Evolutionary conservation across 495 filamentous ascomycete species (phyloP), one percentile per base, ranked within the genome.

Genomic region (Pseudomonodictys pantanalensis): DNA sequence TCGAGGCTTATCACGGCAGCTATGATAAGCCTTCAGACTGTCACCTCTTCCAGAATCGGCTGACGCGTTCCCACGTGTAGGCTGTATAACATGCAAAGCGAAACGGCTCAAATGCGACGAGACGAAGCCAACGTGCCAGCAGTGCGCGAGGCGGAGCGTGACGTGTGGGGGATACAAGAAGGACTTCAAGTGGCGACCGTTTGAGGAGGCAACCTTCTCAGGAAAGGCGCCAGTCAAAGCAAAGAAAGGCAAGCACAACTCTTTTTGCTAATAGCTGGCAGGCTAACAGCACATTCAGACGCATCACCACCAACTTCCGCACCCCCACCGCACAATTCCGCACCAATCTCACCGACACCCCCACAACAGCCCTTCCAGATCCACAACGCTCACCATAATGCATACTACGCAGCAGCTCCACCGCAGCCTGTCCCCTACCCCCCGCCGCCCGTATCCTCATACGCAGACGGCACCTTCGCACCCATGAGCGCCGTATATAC

Each of bases 91-190:
- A 49, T 91, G 88, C 76, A 91, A 90, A 72, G 80, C 83, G 47
- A 90, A 90, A 69, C 78, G 88, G 56, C 72, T 90, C 53, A 91
- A 91, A 71, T 91, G 88, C 73, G 88, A 89, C 67, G 88, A 91
- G 69, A 82, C 79, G 30, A 88, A 91, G 60, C 88, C 88, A 7
- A 78, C 78, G 24, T 91, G 88, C 62, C 77, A 83, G 32, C 87
- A 90, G 74, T 90, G 88, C 67, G 75, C 82, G 33, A 82, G 83
- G 54, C 81, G 88, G 32, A 83, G 80, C 49, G 86, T 89, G 12
- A 69, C 73, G 18, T 91, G 88, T 69, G 87, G 87, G 32, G 88
- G 87, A 18, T 91, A 90, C 69, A 88, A 84, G 68, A 91, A 87
- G 70, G 85, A 88, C 65, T 89, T 89, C 73, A 91, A 90, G 78